A percentile compares a stretch with the other conserved stretches of the same genome.
Evolutionary conservation across 83 land plant genomes (phyloP).

Genomic region (Thuja plicata): DNA sequence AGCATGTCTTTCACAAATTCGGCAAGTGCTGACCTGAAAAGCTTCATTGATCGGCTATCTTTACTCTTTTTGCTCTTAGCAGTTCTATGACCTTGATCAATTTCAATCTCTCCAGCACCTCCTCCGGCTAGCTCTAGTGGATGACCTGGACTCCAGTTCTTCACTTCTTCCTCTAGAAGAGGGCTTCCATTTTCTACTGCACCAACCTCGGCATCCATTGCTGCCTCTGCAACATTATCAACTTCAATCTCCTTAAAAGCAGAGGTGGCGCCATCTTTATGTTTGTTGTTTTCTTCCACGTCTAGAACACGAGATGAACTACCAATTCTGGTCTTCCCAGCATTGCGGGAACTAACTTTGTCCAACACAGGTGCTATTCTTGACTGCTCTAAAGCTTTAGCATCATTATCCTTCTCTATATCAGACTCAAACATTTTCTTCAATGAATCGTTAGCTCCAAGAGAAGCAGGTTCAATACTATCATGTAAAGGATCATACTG

Average conservation of each 20-base stretch:
- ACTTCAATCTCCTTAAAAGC: conserved; percentile 21
- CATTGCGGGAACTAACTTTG: neutral
- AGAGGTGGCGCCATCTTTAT: conserved; percentile 22
- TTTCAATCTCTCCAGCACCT: conserved; percentile 51
- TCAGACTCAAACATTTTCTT: conserved; percentile 9
- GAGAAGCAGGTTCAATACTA: conserved; percentile 68
- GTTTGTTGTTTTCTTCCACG: conserved; percentile 28
- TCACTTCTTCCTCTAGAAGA: conserved; percentile 20
- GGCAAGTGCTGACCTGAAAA: conserved; percentile 64
- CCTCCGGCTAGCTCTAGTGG: conserved; percentile 21
- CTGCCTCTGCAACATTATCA: conserved; percentile 60
- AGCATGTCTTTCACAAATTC: conserved; percentile 79
- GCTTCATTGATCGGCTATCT: conserved; percentile 56
- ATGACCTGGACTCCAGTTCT: conserved; percentile 41
- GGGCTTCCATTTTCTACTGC: conserved; percentile 76
- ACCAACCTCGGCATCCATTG: conserved; percentile 57
- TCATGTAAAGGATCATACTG: conserved; percentile 81
- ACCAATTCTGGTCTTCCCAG: conserved; percentile 11
- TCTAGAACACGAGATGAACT: conserved; percentile 23
- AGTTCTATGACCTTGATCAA: conserved; percentile 41
- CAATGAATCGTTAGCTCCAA: conserved; percentile 21
- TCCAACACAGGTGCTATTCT: conserved; percentile 12
- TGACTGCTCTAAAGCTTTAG: conserved; percentile 19
- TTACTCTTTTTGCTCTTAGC: conserved; percentile 62
- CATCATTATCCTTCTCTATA: conserved; percentile 18